Percentiles rank a stretch among this genome's conserved stretches.
These are phyloP conservation scores for apple (Malus domestica) DNA, from an alignment of 306 rosid species.

Conservation along the genomic window ASM211411v1 NC_041800.1:8178001-8178500, in stretches of 20 bases:
- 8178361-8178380: slow-evolving; percentile 9
- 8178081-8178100: background rate
- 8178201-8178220: slow-evolving; percentile 20
- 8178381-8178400: slow-evolving; percentile 17
- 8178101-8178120: slow-evolving; percentile 10
- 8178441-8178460: slow-evolving; percentile 15
- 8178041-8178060: background rate
- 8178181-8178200: background rate
- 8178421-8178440: slow-evolving; percentile 11
- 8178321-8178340: background rate
- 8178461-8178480: slow-evolving; percentile 23
- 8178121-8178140: slow-evolving; percentile 13
- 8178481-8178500: slow-evolving; percentile 3
- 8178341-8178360: slow-evolving; percentile 13
- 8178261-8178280: background rate
- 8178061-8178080: background rate
- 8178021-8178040: background rate
- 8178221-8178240: background rate
- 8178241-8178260: background rate
- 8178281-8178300: background rate
- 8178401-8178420: slow-evolving; percentile 27
- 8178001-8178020: background rate
- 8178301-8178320: background rate
- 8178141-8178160: slow-evolving; percentile 4
- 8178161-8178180: background rate